Evolutionary conservation across 305 asterid species (phyloP).

Genomic region (Fraxinus sp.): DNA sequence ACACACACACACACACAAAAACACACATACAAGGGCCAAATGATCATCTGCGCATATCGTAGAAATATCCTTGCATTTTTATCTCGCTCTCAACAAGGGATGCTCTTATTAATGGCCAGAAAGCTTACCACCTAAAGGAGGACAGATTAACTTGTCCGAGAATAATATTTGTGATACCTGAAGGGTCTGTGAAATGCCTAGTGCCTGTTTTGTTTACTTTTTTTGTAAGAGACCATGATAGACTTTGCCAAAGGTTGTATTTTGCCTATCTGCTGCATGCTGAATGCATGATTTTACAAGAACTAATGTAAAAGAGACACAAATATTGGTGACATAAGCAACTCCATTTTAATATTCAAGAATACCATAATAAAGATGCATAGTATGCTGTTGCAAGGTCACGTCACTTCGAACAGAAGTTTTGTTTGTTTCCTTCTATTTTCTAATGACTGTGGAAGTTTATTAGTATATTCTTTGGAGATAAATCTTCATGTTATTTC

Average conservation of each 20-base stretch:
- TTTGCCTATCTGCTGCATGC: background rate
- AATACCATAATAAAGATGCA: background rate
- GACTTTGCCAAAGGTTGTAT: background rate
- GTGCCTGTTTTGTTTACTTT: background rate
- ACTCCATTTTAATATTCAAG: background rate
- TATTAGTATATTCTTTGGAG: constrained; percentile 22
- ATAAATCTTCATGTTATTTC: background rate
- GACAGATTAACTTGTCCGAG: background rate
- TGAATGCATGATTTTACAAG: constrained; percentile 4
- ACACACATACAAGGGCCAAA: background rate
- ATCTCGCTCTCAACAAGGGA: background rate
- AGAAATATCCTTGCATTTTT: constrained; percentile 1
- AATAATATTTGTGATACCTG: background rate
- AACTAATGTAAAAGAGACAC: constrained; percentile 2
- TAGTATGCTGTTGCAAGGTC: background rate
- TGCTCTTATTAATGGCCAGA: background rate
- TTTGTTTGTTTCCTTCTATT: constrained; percentile 5
- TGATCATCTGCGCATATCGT: background rate
- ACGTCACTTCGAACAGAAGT: constrained; percentile 1
- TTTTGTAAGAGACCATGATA: background rate
- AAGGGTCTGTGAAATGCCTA: constrained; percentile 1
- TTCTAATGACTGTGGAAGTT: constrained; percentile 19
- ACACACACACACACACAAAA: too few relatives aligned
- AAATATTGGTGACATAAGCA: background rate
- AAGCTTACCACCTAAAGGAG: background rate